Evolutionary conservation across 495 filamentous ascomycete species (phyloP), one percentile per base, ranked within the genome.

Genomic region (Xylaria nigripes): DNA sequence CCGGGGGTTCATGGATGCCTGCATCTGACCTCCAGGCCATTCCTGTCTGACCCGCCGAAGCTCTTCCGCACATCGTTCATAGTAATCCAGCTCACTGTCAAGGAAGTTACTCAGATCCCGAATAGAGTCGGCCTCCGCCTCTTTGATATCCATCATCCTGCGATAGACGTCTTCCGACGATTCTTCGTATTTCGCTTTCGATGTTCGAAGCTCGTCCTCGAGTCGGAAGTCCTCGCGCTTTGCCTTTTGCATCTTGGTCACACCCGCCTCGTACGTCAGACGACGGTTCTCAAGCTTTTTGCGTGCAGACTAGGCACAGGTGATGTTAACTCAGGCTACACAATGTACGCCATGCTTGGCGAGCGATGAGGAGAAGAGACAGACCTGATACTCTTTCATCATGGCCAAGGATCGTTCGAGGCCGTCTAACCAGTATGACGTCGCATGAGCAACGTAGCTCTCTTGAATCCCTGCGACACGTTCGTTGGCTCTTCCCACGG

Each of bases 131-230:
- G 72, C 77, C 66, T 98, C 93, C 7, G 89, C 82, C 49, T 96
- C 89, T 68, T 93, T 88, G 68, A 98, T 95, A 59, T 98, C 93
- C 68, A 93, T 81, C 94, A 98, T 98, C 50, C 93, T 81, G 57
- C 92, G 83, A 57, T 82, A 77, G 54, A 98, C 92, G 61, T 98
- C 93, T 57, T 97, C 93, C 56, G 81, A 95, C 6, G 89, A 86
- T 68, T 97, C 94, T 62, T 96, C 93, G 62, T 96, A 98, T 68
- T 96, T 98, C 54, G 88, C 86, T 64, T 96, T 96, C 65, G 95
- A 86, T 13, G 82, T 79, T 54, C 94, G 84, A 47, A 95, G 78
- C 68, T 98, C 92, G 67, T 98, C 94, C 70, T 98, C 90, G 46
- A 93, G 78, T 44, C 87, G 79, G 72, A 90, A 95, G 66, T 98